Evolutionary conservation across 129 eudicot genomes (phyloP), one percentile per base, ranked within the genome.

Genomic region (Pseudognaphalium luteoalbum): DNA sequence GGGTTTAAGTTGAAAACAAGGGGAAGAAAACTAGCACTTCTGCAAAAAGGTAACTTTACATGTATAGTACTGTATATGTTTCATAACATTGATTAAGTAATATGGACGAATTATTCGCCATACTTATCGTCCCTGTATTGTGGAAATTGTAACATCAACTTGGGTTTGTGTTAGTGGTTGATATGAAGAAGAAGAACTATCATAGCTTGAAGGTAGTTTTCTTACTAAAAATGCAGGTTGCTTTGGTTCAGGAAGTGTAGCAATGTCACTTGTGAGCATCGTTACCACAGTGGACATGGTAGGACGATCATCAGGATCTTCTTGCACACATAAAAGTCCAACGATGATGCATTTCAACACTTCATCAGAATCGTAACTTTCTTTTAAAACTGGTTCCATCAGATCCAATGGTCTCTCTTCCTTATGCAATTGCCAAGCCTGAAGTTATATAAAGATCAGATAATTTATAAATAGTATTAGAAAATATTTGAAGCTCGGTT

Each of bases 251-350:
- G 87, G 89, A 76, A 86, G 85, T 17, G 78, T 73, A 80, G 83
- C 78, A 42, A 65, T 51, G 30, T 81, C 85, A 12, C 85, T 74
- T 32, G 82, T 68, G 28, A 86, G 83, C 87, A 83, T 70, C 7
- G 60, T 69, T 51, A 86, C 81, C 20, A 71, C 85, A 30, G 50
- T 81, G 0, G 87, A 78, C 87, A 86, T 83, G 66, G 16, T 74
- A 66, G 90, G 90, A 47, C 87, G 87, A 83, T 86, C 85, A 51
- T 70, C 71, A 0, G 90, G 87, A 42, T 86, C 87, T 77, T 81
- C 87, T 71, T 86, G 87, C 79, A 86, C 87, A 50, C 90, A 86
- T 60, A 83, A 64, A 33, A 86, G 90, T 60, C 81, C 90, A 4
- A 86, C 37, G 3, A 54, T 50, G 41, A 86, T 80, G 87, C 87